phyloP scores from a whole-genome alignment of 495 filamentous ascomycete species.

The Chaetomium tenue region DNA sequence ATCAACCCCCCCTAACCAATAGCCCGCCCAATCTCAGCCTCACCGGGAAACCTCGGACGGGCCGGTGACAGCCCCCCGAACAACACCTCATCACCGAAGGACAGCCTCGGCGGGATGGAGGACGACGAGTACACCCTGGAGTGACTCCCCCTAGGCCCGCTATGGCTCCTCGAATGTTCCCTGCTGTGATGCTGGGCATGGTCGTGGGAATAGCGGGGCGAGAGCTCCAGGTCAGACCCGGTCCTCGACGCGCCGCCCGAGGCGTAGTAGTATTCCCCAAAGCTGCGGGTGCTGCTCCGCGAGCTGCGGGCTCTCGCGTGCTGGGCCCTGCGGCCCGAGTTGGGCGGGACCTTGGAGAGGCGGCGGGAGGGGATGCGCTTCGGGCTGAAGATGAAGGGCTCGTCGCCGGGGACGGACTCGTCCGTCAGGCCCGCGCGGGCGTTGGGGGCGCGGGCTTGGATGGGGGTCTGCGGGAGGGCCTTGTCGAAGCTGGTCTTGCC shows the following conservation, averaged over 20 bases:
- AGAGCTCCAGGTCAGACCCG: conserved; percentile 29
- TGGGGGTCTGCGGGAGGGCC: conserved; percentile 43
- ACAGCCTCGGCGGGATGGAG: conserved; percentile 41
- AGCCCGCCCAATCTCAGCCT: conserved; percentile 45
- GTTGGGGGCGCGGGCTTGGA: conserved; percentile 49
- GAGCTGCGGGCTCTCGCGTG: conserved; percentile 41
- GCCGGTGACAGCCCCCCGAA: conserved; percentile 41
- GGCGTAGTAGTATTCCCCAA: conserved; percentile 33
- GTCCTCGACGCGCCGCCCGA: conserved; percentile 2
- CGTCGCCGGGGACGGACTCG: conserved; percentile 49
- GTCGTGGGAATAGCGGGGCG: conserved; percentile 31
- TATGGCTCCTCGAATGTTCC: conserved; percentile 14
- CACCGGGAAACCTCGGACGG: conserved; percentile 36
- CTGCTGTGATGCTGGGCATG: conserved; percentile 20
- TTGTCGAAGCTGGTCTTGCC: conserved; percentile 42
- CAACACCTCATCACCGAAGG: conserved; percentile 40
- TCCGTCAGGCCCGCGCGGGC: conserved; percentile 50
- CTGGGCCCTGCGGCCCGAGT: conserved; percentile 25
- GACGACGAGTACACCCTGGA: conserved; percentile 45
- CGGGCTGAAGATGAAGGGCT: conserved; percentile 43
- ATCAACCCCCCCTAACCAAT: conserved; percentile 38
- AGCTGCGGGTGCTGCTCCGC: conserved; percentile 45
- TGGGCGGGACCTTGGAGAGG: conserved; percentile 44
- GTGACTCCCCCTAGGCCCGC: conserved; percentile 18
- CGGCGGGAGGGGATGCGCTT: conserved; percentile 44